Percentiles rank a stretch among this genome's conserved stretches.
Conservation (phyloP, 345 rosid species). For the Linum lewisii region DNA sequence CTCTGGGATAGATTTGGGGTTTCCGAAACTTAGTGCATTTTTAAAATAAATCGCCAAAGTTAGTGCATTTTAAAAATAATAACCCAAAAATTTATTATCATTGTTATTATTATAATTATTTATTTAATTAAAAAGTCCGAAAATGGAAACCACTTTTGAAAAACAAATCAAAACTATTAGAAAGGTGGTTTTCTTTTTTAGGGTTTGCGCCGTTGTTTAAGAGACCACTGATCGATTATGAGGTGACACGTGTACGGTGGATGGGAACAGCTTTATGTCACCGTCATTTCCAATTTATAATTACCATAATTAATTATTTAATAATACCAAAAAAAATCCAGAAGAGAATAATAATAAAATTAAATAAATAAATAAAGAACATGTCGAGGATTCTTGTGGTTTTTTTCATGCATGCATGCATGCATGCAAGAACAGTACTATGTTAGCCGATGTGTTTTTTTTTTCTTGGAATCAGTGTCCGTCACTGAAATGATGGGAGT, state of each 20-base stretch:
- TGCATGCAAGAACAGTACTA: background rate
- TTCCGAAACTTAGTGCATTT: too few species aligned
- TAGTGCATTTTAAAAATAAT: too few species aligned
- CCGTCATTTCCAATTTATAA: background rate
- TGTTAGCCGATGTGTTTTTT: background rate
- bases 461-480: background rate
- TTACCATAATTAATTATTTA: too few species aligned
- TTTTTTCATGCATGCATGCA: background rate
- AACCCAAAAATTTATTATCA: too few species aligned
- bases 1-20: too few species aligned
- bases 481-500: background rate
- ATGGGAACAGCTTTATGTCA: background rate
- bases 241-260: background rate
- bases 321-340: too few species aligned
- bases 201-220: background rate
- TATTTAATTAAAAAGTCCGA: too few species aligned
- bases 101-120: too few species aligned
- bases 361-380: too few species aligned
- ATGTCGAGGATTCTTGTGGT: background rate
- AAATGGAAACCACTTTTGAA: background rate
- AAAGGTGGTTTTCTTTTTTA: background rate
- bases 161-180: background rate
- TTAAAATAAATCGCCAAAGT: too few species aligned
- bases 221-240: background rate
- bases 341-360: too few species aligned